phyloP scores from a whole-genome alignment of 805 yeast genomes.

The Candida nemodendra region DNA sequence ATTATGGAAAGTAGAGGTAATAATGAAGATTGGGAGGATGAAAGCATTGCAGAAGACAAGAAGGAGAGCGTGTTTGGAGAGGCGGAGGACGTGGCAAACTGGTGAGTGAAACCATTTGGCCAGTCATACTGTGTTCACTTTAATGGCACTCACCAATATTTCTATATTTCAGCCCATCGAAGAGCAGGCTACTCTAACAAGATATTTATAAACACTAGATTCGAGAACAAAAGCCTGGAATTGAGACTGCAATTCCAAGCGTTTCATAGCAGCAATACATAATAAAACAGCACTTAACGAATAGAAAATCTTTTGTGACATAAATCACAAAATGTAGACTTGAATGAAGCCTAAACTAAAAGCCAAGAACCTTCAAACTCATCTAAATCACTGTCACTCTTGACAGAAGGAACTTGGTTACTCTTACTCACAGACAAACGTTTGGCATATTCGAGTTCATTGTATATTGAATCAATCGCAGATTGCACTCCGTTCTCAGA shows the following conservation, averaged over 20 bases:
- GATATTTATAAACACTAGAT: too few relatives aligned
- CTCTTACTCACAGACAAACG: constrained; percentile 51
- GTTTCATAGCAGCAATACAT: too few relatives aligned
- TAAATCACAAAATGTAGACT: background rate
- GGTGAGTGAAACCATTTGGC: too few relatives aligned
- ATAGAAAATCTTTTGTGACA: too few relatives aligned
- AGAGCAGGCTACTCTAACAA: too few relatives aligned
- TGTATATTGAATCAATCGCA: constrained; percentile 78
- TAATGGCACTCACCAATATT: too few relatives aligned
- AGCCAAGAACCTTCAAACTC: constrained; percentile 33
- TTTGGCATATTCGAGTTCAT: constrained; percentile 74
- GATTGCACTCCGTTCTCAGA: constrained; percentile 77
- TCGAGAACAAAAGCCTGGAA: too few relatives aligned
- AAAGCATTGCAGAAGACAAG: constrained; percentile 42
- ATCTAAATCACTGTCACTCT: constrained; percentile 14
- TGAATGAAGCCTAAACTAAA: constrained; percentile 26
- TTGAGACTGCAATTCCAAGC: too few relatives aligned
- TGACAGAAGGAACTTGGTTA: constrained; percentile 19
- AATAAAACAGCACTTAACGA: too few relatives aligned
- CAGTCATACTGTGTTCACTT: too few relatives aligned
- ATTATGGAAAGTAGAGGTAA: constrained; percentile 53
- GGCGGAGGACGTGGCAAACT: constrained; percentile 91
- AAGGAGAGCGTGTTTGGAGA: constrained; percentile 84
- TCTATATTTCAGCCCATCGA: too few relatives aligned
- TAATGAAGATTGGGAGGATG: constrained; percentile 45